These are phyloP conservation scores for Cyanodermella asteris DNA, from an alignment of 2,329 filamentous ascomycete species.

Conservation along the genomic window DNA sequence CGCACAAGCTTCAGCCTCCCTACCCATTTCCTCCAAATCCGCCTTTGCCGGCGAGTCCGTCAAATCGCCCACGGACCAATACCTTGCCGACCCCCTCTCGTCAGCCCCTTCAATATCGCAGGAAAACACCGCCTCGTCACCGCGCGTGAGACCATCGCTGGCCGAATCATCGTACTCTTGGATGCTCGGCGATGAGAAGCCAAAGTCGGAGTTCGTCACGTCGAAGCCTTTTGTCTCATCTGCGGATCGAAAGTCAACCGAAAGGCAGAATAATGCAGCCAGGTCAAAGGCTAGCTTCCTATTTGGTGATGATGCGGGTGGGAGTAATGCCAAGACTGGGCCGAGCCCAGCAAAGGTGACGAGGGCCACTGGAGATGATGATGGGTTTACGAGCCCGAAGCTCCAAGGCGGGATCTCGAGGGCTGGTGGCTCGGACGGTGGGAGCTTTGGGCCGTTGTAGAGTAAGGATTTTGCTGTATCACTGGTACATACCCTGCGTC, in stretches of 20 bases:
- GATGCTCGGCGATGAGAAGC: constrained; percentile 25
- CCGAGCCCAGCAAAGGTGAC: not conserved
- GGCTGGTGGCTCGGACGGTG: no score
- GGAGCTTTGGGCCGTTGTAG: no score
- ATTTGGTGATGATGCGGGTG: constrained; percentile 5
- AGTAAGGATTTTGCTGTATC: no score
- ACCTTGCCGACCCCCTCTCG: constrained; percentile 9
- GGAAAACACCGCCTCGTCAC: constrained; percentile 3
- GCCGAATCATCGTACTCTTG: constrained; percentile 26
- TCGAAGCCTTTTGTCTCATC: constrained; percentile 22
- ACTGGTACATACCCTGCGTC: no score
- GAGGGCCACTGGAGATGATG: constrained; percentile 3
- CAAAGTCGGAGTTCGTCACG: constrained; percentile 23
- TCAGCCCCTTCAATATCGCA: constrained; percentile 1
- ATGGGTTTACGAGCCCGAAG: constrained; percentile 7
- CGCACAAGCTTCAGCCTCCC: not conserved
- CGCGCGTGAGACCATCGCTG: constrained; percentile 18
- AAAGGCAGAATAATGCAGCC: constrained; percentile 17
- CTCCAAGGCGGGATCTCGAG: no score
- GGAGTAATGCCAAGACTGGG: not conserved
- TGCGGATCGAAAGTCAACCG: no score
- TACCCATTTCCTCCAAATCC: not conserved
- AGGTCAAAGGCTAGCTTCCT: constrained; percentile 4
- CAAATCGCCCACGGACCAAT: constrained; percentile 9
- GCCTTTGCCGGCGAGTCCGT: constrained; percentile 2